These are phyloP conservation scores for Ceratobasidium sp. DNA, from an alignment of 1,284 basidiomycete species.

Conservation along the genomic window DNA sequence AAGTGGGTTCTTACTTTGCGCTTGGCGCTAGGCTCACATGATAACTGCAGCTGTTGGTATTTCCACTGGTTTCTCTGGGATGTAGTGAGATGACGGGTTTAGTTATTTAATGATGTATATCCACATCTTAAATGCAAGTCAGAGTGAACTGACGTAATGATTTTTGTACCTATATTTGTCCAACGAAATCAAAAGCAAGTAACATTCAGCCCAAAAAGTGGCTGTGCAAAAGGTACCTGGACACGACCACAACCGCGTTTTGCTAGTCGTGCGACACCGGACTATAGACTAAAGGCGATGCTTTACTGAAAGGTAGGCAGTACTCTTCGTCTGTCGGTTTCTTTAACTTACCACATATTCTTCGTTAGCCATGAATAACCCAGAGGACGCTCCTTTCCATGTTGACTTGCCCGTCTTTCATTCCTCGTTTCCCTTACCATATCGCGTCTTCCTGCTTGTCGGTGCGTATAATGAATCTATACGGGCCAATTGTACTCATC, in stretches of 20 bases:
- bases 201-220: no score
- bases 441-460: slow-evolving; percentile 76
- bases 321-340: not conserved
- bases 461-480: not conserved
- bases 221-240: slow-evolving; percentile 26
- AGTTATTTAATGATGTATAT: no score
- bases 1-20: not conserved
- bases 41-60: no score
- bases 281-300: slow-evolving; percentile 11
- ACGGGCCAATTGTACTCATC: not conserved
- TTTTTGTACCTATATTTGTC: no score
- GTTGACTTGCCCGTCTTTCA: slow-evolving; percentile 35
- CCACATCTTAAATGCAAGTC: no score
- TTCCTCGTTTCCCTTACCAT: slow-evolving; percentile 69
- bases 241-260: slow-evolving; percentile 16
- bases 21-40: not conserved
- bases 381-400: slow-evolving; percentile 37
- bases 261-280: not conserved
- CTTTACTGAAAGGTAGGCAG: slow-evolving; percentile 5
- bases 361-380: slow-evolving; percentile 29
- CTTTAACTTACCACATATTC: not conserved
- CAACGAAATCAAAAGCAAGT: not conserved
- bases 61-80: no score
- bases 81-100: no score
- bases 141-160: no score